Percentiles rank a stretch among this genome's conserved stretches.
phyloP scores from a whole-genome alignment of 495 filamentous ascomycete genomes.

The Aspergillus saccharolyticus region DNA sequence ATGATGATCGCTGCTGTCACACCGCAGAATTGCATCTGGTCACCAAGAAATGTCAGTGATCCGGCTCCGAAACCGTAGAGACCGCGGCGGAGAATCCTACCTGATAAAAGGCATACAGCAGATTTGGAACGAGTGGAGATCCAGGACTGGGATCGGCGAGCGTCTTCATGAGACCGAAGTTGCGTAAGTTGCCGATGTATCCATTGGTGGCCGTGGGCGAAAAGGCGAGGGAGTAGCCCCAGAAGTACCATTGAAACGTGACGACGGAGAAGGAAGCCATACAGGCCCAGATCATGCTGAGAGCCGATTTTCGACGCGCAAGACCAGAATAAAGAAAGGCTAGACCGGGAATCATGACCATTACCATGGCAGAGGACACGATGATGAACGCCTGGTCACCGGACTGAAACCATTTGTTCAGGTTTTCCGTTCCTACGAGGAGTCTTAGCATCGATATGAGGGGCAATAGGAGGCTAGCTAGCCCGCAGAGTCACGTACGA shows the following conservation, averaged over 20 bases:
- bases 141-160: constrained; percentile 59
- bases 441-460: constrained; percentile 4
- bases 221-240: constrained; percentile 69
- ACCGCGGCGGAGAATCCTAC: constrained; percentile 30
- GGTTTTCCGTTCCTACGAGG: constrained; percentile 58
- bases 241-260: constrained; percentile 73
- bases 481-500: constrained; percentile 44
- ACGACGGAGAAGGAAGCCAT: constrained; percentile 61
- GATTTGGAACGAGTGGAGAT: constrained; percentile 56
- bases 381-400: constrained; percentile 87
- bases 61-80: neutral
- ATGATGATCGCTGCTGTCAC: constrained; percentile 90
- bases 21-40: constrained; percentile 90
- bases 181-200: constrained; percentile 61
- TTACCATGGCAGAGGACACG: constrained; percentile 86
- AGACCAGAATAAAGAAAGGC: constrained; percentile 66
- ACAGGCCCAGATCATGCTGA: constrained; percentile 68
- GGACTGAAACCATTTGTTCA: constrained; percentile 81
- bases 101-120: constrained; percentile 67
- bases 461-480: neutral
- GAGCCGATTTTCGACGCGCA: constrained; percentile 58
- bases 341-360: constrained; percentile 80
- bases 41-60: neutral
- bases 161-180: constrained; percentile 63
- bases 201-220: constrained; percentile 58